Base-by-base conservation (phyloP, 164 flowering plant species). In the Vitis riparia region DNA sequence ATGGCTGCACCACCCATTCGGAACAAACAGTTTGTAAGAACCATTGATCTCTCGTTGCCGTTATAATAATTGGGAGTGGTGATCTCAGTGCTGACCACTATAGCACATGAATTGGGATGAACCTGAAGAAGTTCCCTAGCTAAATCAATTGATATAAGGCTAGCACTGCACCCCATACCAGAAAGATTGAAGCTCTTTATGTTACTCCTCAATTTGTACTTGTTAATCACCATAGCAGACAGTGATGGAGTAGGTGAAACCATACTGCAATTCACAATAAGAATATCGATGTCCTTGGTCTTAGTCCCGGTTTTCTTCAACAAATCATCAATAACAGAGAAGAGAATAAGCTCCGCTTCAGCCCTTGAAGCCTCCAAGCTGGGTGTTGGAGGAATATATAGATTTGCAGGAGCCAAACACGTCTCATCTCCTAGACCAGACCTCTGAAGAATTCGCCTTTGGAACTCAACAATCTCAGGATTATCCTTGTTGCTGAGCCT, bases 111-210 rank as follows among this genome's bases (percentile, higher is more conserved):
- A 15, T 61, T 30, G 8, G 63, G 63, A 61, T 32, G 48, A 4
- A 61, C 63, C 14, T 61, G 63, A 12, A 61, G 63, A 29, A 30
- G 63, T 0, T 61, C 60, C 49, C 19, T 66, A 14, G 67, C 67
- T 13, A 64, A 53, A 64, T 64, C 67, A 64, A 64, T 47, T 9
- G 67, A 64, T 11, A 64, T 66, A 32, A 66, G 30, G 53, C 68
- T 59, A 13, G 68, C 68, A 52, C 68, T 66, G 47, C 68, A 66
- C 3, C 68, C 68, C 68, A 66, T 66, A 6, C 68, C 68, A 66
- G 59, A 58, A 8, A 66, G 27, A 30, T 66, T 64, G 19, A 47
- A 64, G 13, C 67, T 64, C 12, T 15, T 50, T 9, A 64, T 64
- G 19, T 64, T 64, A 16, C 59, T 59, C 53, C 68, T 30, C 13